Percentiles rank a stretch among this genome's conserved stretches.
Conservation (phyloP, 2,329 filamentous ascomycete species). For the Fusarium haematococcum region DNA sequence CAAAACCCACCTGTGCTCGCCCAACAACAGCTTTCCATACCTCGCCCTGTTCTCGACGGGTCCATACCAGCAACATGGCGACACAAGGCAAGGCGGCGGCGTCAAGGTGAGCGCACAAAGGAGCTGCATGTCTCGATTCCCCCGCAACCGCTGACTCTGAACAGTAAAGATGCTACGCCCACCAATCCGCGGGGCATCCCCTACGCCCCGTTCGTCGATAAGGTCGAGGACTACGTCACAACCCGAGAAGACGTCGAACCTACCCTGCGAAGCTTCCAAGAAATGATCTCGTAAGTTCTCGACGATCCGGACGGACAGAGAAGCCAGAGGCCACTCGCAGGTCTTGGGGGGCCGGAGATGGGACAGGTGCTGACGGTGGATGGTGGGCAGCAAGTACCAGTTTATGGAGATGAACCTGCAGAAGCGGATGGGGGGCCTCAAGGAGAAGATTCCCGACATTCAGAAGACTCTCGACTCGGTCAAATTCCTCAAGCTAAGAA, state of each 20-base stretch:
- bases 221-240: constrained; percentile 88
- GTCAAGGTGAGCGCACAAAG: constrained; percentile 46
- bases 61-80: constrained; percentile 51
- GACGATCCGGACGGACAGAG: constrained; percentile 16
- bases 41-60: constrained; percentile 35
- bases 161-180: constrained; percentile 61
- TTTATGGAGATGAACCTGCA: constrained; percentile 98
- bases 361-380: constrained; percentile 32
- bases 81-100: constrained; percentile 54
- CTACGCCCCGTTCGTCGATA: constrained; percentile 86
- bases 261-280: constrained; percentile 86
- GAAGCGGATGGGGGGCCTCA: constrained; percentile 81
- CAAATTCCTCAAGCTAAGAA: constrained; percentile 81
- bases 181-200: constrained; percentile 88
- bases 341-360: constrained; percentile 6
- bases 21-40: constrained; percentile 39
- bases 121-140: neutral
- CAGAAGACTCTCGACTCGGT: constrained; percentile 96
- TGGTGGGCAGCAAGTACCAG: constrained; percentile 86
- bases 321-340: constrained; percentile 12
- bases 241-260: constrained; percentile 82
- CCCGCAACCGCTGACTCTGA: constrained; percentile 33
- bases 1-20: constrained; percentile 42
- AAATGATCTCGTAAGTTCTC: constrained; percentile 86
- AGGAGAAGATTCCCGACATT: constrained; percentile 97